Base-by-base conservation (phyloP, 2,329 filamentous ascomycete species). In the Clarireedia sp. region DNA sequence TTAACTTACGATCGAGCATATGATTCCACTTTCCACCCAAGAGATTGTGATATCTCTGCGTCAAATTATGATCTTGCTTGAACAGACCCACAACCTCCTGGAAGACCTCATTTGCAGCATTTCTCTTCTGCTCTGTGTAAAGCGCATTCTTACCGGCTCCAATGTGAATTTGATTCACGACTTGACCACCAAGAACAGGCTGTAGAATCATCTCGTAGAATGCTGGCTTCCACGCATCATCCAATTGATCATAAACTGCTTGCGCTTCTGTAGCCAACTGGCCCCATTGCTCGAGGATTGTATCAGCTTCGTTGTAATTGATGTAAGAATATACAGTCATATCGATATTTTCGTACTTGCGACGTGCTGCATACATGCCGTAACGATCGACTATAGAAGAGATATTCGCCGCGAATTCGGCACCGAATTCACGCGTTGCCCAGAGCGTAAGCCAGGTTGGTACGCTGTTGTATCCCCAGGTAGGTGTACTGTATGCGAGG, bases 181-280 rank as follows among this genome's bases (percentile, higher is more conserved):
- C 79, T 26, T 77, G 74, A 19, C 79, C 82, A 3, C 80, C 81
- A 17, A 79, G 72, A 14, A 79, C 75, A 0, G 82, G 81, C 58
- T 86, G 81, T 8, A 83, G 72, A 5, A 86, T 74, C 61, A 80
- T 76, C 66, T 86, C 75, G 66, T 83, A 86, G 66, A 81, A 88
- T 1, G 84, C 76, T 0, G 82, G 72, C 62, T 79, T 75, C 10
- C 74, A 68, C 1, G 70, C 73, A 5, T 71, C 68, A 5, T 76
- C 72, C 7, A 88, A 70, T 44, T 71, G 68, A 56, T 81, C 74
- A 59, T 84, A 80, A 3, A 87, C 70, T 1, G 69, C 70, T 62
- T 83, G 76, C 0, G 85, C 81, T 45, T 77, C 72, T 8, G 73
- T 68, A 2, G 73, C 76, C 21, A 87, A 72, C 0, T 69, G 61